Evolutionary conservation across 2,329 filamentous ascomycete species (phyloP), one percentile per base, ranked within the genome.

Genomic region (Epichloe sylvatica): DNA sequence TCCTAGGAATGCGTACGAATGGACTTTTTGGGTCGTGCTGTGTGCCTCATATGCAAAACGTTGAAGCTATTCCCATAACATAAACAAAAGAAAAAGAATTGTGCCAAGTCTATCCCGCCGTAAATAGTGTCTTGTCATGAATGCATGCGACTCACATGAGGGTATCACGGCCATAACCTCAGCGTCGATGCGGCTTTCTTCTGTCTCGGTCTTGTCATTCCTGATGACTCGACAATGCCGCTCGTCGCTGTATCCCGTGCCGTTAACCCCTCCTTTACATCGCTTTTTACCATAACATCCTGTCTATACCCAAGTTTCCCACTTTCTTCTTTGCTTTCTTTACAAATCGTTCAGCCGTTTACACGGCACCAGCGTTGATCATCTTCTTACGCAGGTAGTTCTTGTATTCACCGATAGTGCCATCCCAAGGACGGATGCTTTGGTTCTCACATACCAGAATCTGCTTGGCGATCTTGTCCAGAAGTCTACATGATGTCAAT

Each of bases 391-490:
- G 84, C 63, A 98, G 79, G 72, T 96, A 81, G 74, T 94, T 86
- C 86, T 98, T 98, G 86, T 98, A 98, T 53, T 89, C 83, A 59
- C 83, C 84, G 63, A 98, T 98, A 56, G 71, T 74, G 61, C 91
- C 91, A 55, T 91, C 83, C 92, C 92, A 98, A 62, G 80, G 72
- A 60, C 78, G 82, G 60, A 97, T 89, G 13, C 89, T 90, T 78
- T 90, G 89, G 81, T 98, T 89, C 74, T 98, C 92, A 71, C 94
- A 98, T 50, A 98, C 92, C 73, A 98, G 82, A 70, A 98, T 98
- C 70, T 98, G 88, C 79, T 98, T 98, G 60, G 92, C 92, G 68
- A 98, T 97, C 78, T 95, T 96, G 80, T 98, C 92, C 57, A 98
- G 82, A 63, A 98, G 76, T 76, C 91, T 94, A 51, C 37, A 4